A percentile compares a stretch with the other conserved stretches of the same genome.
Conservation (phyloP, 2,329 filamentous ascomycete species). For the Talaromyces marneffei region DNA sequence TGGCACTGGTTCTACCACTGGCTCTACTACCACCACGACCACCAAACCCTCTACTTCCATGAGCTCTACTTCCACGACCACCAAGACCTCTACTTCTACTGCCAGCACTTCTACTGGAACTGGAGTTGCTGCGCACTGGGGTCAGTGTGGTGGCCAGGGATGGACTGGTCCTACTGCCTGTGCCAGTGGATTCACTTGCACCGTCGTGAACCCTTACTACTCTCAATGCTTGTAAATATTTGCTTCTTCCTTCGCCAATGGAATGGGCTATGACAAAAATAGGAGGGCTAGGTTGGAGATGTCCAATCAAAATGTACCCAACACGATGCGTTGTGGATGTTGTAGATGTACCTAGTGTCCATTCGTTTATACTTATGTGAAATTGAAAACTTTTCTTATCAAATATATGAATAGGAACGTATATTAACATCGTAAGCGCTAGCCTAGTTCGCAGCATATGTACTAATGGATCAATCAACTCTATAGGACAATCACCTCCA, state of each 20-base stretch:
- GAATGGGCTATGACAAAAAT: not conserved
- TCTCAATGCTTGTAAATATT: constrained; percentile 5
- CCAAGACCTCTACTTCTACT: not conserved
- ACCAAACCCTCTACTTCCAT: not conserved
- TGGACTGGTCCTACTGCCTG: constrained; percentile 10
- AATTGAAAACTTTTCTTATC: not conserved
- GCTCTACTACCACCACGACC: not conserved
- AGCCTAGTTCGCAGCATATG: too few relatives aligned
- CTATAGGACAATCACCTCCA: too few relatives aligned
- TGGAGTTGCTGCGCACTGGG: constrained; percentile 1
- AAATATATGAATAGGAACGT: not conserved
- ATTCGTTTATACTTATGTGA: not conserved
- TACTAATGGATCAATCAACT: too few relatives aligned
- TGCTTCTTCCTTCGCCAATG: not conserved
- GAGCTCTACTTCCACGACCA: not conserved
- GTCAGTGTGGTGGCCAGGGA: constrained; percentile 7
- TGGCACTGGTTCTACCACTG: not conserved
- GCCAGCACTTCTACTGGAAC: not conserved
- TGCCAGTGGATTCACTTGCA: constrained; percentile 6
- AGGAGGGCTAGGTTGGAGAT: not conserved
- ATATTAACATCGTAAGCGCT: not conserved
- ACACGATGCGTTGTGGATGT: constrained; percentile 1
- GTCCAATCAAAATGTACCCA: not conserved
- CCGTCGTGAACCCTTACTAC: constrained; percentile 4
- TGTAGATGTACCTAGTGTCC: not conserved